These are phyloP conservation scores for Lasiodiplodia sp. DNA, from an alignment of 2,329 filamentous ascomycete genomes.

Conservation along the genomic window DNA sequence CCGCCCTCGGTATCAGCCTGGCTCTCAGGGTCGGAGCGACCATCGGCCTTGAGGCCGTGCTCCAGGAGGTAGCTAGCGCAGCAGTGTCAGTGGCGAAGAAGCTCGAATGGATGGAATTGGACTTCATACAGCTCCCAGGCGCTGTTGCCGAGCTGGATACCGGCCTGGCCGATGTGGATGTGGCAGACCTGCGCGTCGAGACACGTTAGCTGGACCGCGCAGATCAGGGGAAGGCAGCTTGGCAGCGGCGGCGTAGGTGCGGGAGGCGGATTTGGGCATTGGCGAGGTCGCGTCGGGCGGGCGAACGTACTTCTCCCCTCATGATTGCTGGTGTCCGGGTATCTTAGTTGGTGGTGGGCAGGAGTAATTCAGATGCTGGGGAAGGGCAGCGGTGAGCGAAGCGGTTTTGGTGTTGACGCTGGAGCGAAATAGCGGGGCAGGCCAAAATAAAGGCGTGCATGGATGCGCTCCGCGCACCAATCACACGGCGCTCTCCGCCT, in stretches of 20 bases:
- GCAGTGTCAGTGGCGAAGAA: constrained; percentile 29
- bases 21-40: constrained; percentile 62
- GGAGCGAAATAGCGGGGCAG: constrained; percentile 29
- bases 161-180: constrained; percentile 74
- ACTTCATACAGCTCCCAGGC: constrained; percentile 76
- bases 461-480: constrained; percentile 23
- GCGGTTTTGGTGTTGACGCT: constrained; percentile 29
- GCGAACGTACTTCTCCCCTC: constrained; percentile 50
- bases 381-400: constrained; percentile 25
- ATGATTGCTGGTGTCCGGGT: constrained; percentile 39
- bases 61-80: constrained; percentile 72
- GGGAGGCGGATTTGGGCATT: constrained; percentile 22
- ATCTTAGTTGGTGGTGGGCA: constrained; percentile 24
- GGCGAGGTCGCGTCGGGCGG: constrained; percentile 11
- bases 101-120: constrained; percentile 33
- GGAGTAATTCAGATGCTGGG: constrained; percentile 26
- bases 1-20: constrained; percentile 86
- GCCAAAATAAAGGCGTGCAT: constrained; percentile 29
- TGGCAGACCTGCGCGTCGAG: constrained; percentile 63
- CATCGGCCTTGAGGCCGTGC: constrained; percentile 72
- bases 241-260: constrained; percentile 15
- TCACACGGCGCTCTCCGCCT: neutral
- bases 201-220: constrained; percentile 26
- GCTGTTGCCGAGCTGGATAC: constrained; percentile 76
- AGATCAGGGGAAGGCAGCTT: constrained; percentile 28